Evolutionary conservation across 192 early-diverging fungal genomes (phyloP).

Genomic region (Geranomyces michiganensis): DNA sequence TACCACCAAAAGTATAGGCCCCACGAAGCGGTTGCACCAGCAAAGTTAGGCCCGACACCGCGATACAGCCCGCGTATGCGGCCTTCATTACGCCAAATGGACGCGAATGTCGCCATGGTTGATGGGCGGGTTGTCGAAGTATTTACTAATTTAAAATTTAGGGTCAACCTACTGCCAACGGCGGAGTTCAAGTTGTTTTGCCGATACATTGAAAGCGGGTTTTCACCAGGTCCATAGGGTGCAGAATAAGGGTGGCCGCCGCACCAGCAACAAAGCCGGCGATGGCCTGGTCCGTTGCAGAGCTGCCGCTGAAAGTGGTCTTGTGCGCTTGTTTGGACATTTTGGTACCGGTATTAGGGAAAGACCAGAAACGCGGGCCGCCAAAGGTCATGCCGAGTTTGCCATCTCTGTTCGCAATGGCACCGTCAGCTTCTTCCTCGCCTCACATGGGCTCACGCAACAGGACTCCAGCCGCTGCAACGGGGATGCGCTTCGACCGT

Average conservation of each 20-base stretch:
- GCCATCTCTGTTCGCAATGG: too few species aligned
- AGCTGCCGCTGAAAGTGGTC: slow-evolving; percentile 31
- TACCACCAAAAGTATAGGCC: slow-evolving; percentile 97
- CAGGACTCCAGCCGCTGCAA: not conserved
- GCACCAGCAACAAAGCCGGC: slow-evolving; percentile 87
- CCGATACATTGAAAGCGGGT: slow-evolving; percentile 78
- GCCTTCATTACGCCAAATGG: slow-evolving; percentile 64
- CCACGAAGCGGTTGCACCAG: slow-evolving; percentile 90
- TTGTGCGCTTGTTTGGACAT: not conserved
- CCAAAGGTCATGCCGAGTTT: too few species aligned
- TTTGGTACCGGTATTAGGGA: too few species aligned
- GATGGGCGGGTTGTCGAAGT: slow-evolving; percentile 14
- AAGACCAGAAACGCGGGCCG: too few species aligned
- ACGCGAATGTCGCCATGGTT: slow-evolving; percentile 39
- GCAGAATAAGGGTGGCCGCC: slow-evolving; percentile 77
- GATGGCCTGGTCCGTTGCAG: slow-evolving; percentile 75
- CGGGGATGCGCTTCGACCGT: too few species aligned
- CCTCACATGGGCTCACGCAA: not conserved
- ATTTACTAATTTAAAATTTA: slow-evolving; percentile 4
- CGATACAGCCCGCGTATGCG: slow-evolving; percentile 79
- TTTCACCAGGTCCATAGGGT: slow-evolving; percentile 96
- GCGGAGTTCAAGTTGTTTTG: too few species aligned
- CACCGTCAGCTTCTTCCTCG: not conserved
- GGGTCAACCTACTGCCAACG: too few species aligned
- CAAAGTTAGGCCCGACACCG: slow-evolving; percentile 87